These are phyloP conservation scores for Lachnellula hyalina DNA, from an alignment of 2,329 filamentous ascomycete species.

Conservation along the genomic window DNA sequence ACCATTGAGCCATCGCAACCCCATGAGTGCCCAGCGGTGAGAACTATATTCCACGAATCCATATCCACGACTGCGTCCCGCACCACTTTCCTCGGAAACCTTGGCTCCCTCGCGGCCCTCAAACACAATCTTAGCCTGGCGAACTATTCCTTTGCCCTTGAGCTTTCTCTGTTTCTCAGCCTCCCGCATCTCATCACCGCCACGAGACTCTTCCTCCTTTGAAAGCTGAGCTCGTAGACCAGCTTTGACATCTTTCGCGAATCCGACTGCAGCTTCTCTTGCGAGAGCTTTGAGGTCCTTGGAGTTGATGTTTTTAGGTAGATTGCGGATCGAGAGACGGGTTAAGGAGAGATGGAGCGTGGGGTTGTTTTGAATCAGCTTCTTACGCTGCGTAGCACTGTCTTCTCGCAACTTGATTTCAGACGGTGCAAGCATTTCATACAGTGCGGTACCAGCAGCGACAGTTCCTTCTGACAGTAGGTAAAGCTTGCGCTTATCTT, in stretches of 20 bases:
- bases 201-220: constrained; percentile 81
- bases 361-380: constrained; percentile 85
- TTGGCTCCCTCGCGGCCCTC: constrained; percentile 84
- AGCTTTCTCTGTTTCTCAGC: constrained; percentile 74
- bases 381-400: constrained; percentile 80
- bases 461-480: constrained; percentile 84
- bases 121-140: constrained; percentile 91
- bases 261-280: constrained; percentile 87
- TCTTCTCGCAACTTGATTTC: constrained; percentile 87
- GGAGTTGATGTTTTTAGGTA: constrained; percentile 75
- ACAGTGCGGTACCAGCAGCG: constrained; percentile 68
- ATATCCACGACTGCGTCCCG: constrained; percentile 83
- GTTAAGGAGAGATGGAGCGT: constrained; percentile 84
- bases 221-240: constrained; percentile 72
- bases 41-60: constrained; percentile 96
- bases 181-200: constrained; percentile 72
- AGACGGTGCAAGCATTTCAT: constrained; percentile 66
- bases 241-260: constrained; percentile 81
- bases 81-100: constrained; percentile 69
- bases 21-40: constrained; percentile 92
- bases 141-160: constrained; percentile 82
- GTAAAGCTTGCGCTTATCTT: constrained; percentile 86
- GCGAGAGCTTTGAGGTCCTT: constrained; percentile 91
- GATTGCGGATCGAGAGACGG: constrained; percentile 84
- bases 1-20: constrained; percentile 87